phyloP scores from a whole-genome alignment of 2,329 filamentous ascomycete genomes.

The Tolypocladium amazonense region DNA sequence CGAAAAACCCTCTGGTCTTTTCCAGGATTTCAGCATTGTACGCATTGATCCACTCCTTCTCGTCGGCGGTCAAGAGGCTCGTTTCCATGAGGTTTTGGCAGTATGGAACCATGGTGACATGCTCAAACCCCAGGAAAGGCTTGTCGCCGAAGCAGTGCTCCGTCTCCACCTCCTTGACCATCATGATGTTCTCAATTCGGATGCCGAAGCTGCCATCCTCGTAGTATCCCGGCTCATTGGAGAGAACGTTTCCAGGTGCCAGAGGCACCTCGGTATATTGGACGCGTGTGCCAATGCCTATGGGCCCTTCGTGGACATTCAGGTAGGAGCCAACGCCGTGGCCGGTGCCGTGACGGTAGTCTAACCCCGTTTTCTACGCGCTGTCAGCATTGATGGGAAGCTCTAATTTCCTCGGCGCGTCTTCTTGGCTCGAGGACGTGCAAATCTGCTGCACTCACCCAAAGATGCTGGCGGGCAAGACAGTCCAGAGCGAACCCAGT shows the following conservation, averaged over 20 bases:
- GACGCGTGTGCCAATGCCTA: conserved; percentile 86
- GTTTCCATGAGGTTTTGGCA: conserved; percentile 80
- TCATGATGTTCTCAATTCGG: conserved; percentile 89
- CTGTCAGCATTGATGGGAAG: conserved; percentile 8
- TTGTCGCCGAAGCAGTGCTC: conserved; percentile 86
- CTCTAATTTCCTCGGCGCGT: neutral
- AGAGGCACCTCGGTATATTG: conserved; percentile 88
- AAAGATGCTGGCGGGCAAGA: conserved; percentile 82
- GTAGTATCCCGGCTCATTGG: conserved; percentile 94
- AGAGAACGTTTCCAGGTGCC: conserved; percentile 86
- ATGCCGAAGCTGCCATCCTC: conserved; percentile 93
- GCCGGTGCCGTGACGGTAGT: conserved; percentile 93
- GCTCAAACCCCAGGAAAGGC: conserved; percentile 88
- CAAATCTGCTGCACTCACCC: conserved; percentile 44
- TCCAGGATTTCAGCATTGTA: conserved; percentile 74
- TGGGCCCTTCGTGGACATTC: conserved; percentile 95
- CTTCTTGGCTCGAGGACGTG: neutral
- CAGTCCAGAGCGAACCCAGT: conserved; percentile 86
- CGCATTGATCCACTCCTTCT: conserved; percentile 79
- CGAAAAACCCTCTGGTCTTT: conserved; percentile 71
- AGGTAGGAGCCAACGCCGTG: conserved; percentile 92
- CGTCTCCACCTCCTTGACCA: conserved; percentile 82
- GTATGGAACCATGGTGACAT: conserved; percentile 94
- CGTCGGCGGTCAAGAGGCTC: conserved; percentile 56
- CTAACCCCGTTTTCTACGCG: conserved; percentile 53